phyloP scores from a whole-genome alignment of 352 stramenopile genomes.

The Phytophthora cajani region DNA sequence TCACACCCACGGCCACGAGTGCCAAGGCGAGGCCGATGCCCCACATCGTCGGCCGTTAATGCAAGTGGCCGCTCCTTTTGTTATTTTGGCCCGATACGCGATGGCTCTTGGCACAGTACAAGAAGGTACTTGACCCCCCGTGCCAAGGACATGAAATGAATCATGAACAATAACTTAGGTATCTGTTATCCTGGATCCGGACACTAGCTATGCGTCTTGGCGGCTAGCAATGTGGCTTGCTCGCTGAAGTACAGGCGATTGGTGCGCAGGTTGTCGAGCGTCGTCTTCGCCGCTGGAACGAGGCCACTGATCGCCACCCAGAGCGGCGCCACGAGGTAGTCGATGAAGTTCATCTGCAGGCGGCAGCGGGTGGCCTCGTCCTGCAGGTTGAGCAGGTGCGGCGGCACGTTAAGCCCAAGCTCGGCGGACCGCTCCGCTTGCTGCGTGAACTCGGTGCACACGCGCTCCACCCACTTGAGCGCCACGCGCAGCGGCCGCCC shows the following conservation, averaged over 20 bases:
- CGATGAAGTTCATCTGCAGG: constrained; percentile 87
- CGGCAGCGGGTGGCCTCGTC: constrained; percentile 65
- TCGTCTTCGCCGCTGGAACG: constrained; percentile 54
- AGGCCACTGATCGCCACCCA: constrained; percentile 71
- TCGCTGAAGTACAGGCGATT: constrained; percentile 83
- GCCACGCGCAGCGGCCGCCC: constrained; percentile 52
- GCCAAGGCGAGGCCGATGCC: constrained; percentile 27
- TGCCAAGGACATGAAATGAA: background rate
- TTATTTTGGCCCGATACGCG: background rate
- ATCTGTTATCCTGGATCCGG: background rate
- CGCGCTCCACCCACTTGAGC: constrained; percentile 73
- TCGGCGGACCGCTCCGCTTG: constrained; percentile 69
- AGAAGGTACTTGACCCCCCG: background rate
- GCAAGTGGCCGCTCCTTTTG: background rate
- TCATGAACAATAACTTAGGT: constrained; percentile 24
- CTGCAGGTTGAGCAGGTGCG: constrained; percentile 82
- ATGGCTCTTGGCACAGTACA: background rate
- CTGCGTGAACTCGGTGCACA: constrained; percentile 82
- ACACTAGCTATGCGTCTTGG: constrained; percentile 29
- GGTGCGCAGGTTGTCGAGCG: constrained; percentile 54
- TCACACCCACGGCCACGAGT: constrained; percentile 27
- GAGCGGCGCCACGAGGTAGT: constrained; percentile 81
- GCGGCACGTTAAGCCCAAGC: constrained; percentile 66
- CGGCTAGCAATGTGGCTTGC: constrained; percentile 55
- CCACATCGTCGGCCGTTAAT: constrained; percentile 23